phyloP scores from a whole-genome alignment of 2,329 filamentous ascomycete species.

The Alternaria atra region DNA sequence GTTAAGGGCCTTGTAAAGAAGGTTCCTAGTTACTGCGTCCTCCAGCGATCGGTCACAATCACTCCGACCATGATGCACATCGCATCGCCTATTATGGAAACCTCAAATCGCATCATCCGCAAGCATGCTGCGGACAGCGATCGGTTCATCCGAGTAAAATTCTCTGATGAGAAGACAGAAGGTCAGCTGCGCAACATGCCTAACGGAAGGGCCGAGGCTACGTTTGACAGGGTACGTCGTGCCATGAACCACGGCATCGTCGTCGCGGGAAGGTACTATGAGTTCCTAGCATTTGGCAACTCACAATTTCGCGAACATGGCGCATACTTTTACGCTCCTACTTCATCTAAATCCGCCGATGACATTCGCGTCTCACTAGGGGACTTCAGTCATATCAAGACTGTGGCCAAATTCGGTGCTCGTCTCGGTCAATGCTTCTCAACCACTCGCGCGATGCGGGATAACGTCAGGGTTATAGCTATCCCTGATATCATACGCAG shows the following conservation, averaged over 20 bases:
- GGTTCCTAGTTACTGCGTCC: slow-evolving; percentile 76
- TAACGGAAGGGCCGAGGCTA: slow-evolving; percentile 56
- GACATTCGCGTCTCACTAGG: slow-evolving; percentile 90
- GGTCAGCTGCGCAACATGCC: slow-evolving; percentile 49
- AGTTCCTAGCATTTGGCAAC: slow-evolving; percentile 94
- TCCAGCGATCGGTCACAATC: slow-evolving; percentile 78
- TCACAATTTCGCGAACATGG: slow-evolving; percentile 93
- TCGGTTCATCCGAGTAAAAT: slow-evolving; percentile 87
- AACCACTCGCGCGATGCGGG: slow-evolving; percentile 80
- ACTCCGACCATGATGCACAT: slow-evolving; percentile 87
- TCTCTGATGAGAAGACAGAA: slow-evolving; percentile 78
- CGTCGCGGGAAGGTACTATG: slow-evolving; percentile 82
- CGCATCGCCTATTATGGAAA: slow-evolving; percentile 80
- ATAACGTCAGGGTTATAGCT: slow-evolving; percentile 65
- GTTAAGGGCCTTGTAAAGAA: slow-evolving; percentile 44
- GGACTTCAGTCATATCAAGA: slow-evolving; percentile 78
- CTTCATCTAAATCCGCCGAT: slow-evolving; percentile 71
- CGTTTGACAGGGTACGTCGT: slow-evolving; percentile 78
- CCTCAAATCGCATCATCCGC: slow-evolving; percentile 86
- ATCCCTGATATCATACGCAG: slow-evolving; percentile 76
- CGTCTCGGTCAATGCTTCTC: slow-evolving; percentile 95
- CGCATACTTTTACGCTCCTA: slow-evolving; percentile 89
- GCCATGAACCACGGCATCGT: slow-evolving; percentile 79
- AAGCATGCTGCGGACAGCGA: slow-evolving; percentile 74
- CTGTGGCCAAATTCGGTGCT: slow-evolving; percentile 89